A percentile compares a stretch with the other conserved stretches of the same genome.
phyloP scores from a whole-genome alignment of 345 rosid genomes.

The Melastoma malabathricum region DNA sequence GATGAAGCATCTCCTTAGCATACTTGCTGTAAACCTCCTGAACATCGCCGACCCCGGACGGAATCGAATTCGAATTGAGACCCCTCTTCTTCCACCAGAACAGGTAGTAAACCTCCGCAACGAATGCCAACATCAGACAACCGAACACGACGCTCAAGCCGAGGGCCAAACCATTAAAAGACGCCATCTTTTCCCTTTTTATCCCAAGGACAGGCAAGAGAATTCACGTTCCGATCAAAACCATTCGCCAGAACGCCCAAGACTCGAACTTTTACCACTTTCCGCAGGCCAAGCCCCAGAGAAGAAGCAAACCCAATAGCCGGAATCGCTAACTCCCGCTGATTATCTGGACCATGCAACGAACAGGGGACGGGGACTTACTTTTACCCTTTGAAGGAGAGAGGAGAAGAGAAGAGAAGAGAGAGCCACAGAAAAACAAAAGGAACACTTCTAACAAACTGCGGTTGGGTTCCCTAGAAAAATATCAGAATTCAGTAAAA shows the following conservation, averaged over 20 bases:
- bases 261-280: not conserved
- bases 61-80: conserved; percentile 5
- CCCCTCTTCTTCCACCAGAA: conserved; percentile 75
- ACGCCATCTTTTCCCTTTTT: conserved; percentile 28
- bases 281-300: too few species aligned
- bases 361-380: too few species aligned
- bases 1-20: conserved; percentile 47
- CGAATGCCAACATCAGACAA: conserved; percentile 52
- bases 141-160: conserved; percentile 62
- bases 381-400: too few species aligned
- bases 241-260: not conserved
- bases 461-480: too few species aligned
- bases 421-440: too few species aligned
- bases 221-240: conserved; percentile 27
- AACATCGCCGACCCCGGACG: conserved; percentile 19
- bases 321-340: too few species aligned
- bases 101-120: conserved; percentile 62
- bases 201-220: not conserved
- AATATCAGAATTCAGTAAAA: too few species aligned
- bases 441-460: too few species aligned
- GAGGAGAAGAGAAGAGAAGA: too few species aligned
- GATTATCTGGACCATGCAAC: too few species aligned
- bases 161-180: conserved; percentile 57
- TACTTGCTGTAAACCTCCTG: conserved; percentile 26
- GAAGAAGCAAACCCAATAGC: too few species aligned